Conservation (phyloP, 2,329 filamentous ascomycete genomes). For the Nothopassalora personata region DNA sequence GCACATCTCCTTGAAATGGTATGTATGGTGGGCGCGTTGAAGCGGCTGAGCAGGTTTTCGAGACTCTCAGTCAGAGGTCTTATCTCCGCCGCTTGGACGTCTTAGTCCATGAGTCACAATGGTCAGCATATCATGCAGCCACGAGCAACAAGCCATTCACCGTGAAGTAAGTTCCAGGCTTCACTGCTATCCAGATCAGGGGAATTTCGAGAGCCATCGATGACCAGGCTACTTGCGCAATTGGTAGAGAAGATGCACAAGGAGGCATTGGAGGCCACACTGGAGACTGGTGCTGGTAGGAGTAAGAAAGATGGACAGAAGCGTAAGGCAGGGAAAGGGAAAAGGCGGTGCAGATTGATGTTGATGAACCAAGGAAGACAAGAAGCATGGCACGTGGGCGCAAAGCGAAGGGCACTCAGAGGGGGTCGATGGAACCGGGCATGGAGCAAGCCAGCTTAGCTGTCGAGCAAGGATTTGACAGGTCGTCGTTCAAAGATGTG, state of each 20-base stretch:
- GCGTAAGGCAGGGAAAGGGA: not conserved
- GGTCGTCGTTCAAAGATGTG: too few relatives aligned
- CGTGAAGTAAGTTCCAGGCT: not conserved
- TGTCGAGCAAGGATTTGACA: too few relatives aligned
- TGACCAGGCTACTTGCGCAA: constrained; percentile 1
- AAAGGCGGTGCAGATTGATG: not conserved
- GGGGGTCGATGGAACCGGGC: not conserved
- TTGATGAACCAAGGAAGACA: not conserved
- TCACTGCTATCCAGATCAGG: constrained; percentile 1
- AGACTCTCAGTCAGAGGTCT: constrained; percentile 1
- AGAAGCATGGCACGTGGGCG: not conserved
- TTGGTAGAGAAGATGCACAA: not conserved
- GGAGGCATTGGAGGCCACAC: not conserved
- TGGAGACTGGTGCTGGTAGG: too few relatives aligned
- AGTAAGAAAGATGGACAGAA: not conserved
- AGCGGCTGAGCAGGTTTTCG: not conserved
- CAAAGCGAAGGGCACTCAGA: not conserved
- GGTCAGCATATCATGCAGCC: not conserved
- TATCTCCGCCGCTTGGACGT: constrained; percentile 9
- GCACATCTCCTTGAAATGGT: not conserved
- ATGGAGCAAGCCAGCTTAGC: too few relatives aligned
- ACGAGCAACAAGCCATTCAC: not conserved
- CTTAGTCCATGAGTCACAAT: constrained; percentile 5
- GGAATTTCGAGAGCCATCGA: not conserved
- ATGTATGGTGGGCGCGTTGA: not conserved